Evolutionary conservation across 2,329 filamentous ascomycete species (phyloP), one percentile per base, ranked within the genome.

Genomic region (Podosphaera fusca): DNA sequence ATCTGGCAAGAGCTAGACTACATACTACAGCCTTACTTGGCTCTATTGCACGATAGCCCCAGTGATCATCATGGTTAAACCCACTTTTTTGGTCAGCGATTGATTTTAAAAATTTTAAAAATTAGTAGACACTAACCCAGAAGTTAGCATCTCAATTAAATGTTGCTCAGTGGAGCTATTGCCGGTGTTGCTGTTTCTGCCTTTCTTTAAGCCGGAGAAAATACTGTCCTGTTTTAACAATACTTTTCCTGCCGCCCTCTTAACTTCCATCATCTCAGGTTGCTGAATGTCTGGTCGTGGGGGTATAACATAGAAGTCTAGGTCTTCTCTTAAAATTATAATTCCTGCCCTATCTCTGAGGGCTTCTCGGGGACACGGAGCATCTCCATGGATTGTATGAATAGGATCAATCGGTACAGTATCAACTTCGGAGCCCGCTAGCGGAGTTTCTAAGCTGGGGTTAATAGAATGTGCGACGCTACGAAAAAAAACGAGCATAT

Each of bases 401-500:
- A 87, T 76, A 3, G 85, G 81, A 68, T 94, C 88, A 60, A 85
- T 81, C 21, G 78, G 76, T 61, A 82, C 76, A 51, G 75, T 79
- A 64, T 84, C 75, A 60, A 78, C 73, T 60, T 86, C 80, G 60
- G 79, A 76, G 1, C 80, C 79, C 40, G 78, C 72, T 58, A 76
- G 79, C 38, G 83, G 80, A 56, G 85, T 86, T 35, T 76, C 75
- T 14, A 78, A 73, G 61, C 86, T 81, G 47, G 80, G 77, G 8
- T 87, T 87, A 63, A 98, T 96, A n/a, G 89, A 92, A 70, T 95
- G 88, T 56, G 92, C 92, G 61, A 98, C 90, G 63, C 83, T 82
- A 62, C 92, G 85, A 75, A 98, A 98, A 72, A 98, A 98, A 66
- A 95, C 90, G 62, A 98, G 80, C 92, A 98, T 98, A 73, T 96